Conservation (phyloP, 768 basidiomycete species). For the Suillus spraguei region DNA sequence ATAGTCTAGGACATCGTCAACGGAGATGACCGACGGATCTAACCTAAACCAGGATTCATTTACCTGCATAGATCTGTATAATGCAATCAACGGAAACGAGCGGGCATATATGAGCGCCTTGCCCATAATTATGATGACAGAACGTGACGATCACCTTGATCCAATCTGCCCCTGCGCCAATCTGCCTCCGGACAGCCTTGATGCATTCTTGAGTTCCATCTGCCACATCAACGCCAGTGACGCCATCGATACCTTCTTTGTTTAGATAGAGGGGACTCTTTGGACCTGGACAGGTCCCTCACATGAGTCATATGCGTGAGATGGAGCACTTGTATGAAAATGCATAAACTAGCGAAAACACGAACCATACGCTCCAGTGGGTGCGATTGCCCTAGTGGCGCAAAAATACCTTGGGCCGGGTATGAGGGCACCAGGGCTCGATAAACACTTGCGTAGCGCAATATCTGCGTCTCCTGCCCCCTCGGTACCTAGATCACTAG, state of each 20-base stretch:
- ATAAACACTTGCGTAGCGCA: conserved; percentile 56
- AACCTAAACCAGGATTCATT: conserved; percentile 17
- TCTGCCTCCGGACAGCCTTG: conserved; percentile 57
- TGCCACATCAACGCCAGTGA: conserved; percentile 58
- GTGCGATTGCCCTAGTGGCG: conserved; percentile 58
- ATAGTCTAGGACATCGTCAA: conserved; percentile 45
- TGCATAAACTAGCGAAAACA: conserved; percentile 2
- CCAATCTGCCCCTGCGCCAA: conserved; percentile 69
- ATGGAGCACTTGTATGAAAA: conserved; percentile 12
- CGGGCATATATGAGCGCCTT: background rate
- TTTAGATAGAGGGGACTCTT: conserved; percentile 48
- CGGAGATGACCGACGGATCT: conserved; percentile 18
- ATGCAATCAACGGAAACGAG: conserved; percentile 13
- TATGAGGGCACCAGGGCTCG: conserved; percentile 47
- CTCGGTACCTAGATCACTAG: conserved; percentile 69
- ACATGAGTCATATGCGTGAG: background rate
- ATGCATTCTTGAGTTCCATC: conserved; percentile 60
- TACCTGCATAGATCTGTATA: conserved; percentile 54
- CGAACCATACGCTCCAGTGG: conserved; percentile 62
- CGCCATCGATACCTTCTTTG: conserved; percentile 55
- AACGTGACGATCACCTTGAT: conserved; percentile 50
- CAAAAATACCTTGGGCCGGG: conserved; percentile 68
- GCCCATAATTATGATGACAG: background rate
- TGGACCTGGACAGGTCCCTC: conserved; percentile 43
- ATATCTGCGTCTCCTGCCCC: conserved; percentile 66